phyloP scores from a whole-genome alignment of 2,329 filamentous ascomycete genomes.

The Xenosphaeropsis pyriputrescens region DNA sequence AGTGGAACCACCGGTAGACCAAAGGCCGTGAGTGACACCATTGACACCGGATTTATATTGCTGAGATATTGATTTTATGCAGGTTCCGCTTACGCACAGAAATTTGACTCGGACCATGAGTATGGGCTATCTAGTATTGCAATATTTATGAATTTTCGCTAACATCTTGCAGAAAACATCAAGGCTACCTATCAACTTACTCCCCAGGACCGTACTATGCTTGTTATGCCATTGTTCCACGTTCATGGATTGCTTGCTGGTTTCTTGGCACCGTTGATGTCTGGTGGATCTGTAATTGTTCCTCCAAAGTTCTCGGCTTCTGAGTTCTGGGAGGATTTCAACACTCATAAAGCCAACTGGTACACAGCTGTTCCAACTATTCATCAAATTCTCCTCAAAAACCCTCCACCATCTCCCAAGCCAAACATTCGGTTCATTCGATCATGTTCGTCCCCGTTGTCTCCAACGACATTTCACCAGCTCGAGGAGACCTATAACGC shows the following conservation, averaged over 20 bases:
- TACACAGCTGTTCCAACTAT: conserved; percentile 90
- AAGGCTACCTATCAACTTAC: conserved; percentile 62
- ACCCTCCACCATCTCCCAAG: conserved; percentile 48
- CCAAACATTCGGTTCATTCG: conserved; percentile 74
- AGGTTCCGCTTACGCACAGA: conserved; percentile 64
- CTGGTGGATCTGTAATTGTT: conserved; percentile 67
- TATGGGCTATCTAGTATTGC: conserved; percentile 19
- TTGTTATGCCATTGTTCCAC: conserved; percentile 86
- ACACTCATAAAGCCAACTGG: conserved; percentile 66
- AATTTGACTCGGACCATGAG: conserved; percentile 74
- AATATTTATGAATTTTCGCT: conserved; percentile 2
- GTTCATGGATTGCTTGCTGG: conserved; percentile 79
- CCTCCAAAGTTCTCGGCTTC: conserved; percentile 67
- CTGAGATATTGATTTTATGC: conserved; percentile 1
- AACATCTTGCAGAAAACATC: conserved; percentile 46
- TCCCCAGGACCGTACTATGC: conserved; percentile 59
- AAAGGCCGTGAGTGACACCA: conserved; percentile 48
- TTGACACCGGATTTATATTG: conserved; percentile 4
- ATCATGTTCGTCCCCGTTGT: conserved; percentile 73
- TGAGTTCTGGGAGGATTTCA: conserved; percentile 72
- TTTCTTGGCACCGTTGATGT: conserved; percentile 62
- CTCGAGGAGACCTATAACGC: conserved; percentile 63
- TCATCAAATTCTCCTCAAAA: conserved; percentile 75
- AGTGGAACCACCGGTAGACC: conserved; percentile 74
- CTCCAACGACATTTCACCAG: conserved; percentile 67